Evolutionary conservation across 441 rosid species (phyloP).

Genomic region (Populus hybrid): DNA sequence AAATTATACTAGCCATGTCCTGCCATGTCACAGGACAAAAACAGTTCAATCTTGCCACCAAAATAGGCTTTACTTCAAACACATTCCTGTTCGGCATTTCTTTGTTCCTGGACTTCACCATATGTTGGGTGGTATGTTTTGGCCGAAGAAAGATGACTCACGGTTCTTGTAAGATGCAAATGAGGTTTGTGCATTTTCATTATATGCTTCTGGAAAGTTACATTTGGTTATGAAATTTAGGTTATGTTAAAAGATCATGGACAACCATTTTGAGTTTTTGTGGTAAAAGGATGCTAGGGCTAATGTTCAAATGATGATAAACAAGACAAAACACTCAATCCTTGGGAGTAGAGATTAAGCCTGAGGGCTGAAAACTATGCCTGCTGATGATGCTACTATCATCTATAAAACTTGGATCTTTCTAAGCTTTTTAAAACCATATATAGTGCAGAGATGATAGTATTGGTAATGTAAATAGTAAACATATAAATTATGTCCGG

Average conservation of each 20-base stretch:
- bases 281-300: neutral
- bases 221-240: neutral
- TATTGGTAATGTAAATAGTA: neutral
- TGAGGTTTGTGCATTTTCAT: slow-evolving; percentile 49
- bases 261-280: neutral
- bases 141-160: slow-evolving; percentile 69
- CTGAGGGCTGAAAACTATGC: neutral
- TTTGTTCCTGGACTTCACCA: slow-evolving; percentile 13
- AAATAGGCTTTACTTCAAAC: neutral
- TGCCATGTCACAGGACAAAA: neutral
- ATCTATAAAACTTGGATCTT: neutral
- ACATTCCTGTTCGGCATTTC: neutral
- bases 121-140: slow-evolving; percentile 84
- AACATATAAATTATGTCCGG: neutral
- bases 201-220: neutral
- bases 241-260: neutral
- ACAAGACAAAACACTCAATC: neutral
- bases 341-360: neutral
- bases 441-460: neutral
- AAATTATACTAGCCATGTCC: neutral
- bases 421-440: too few relatives aligned
- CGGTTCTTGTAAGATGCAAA: slow-evolving; percentile 76
- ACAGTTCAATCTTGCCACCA: neutral
- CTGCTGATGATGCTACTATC: neutral
- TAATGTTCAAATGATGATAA: neutral